Conservation (phyloP, 345 rosid species). For the Schrenkiella parvula region DNA sequence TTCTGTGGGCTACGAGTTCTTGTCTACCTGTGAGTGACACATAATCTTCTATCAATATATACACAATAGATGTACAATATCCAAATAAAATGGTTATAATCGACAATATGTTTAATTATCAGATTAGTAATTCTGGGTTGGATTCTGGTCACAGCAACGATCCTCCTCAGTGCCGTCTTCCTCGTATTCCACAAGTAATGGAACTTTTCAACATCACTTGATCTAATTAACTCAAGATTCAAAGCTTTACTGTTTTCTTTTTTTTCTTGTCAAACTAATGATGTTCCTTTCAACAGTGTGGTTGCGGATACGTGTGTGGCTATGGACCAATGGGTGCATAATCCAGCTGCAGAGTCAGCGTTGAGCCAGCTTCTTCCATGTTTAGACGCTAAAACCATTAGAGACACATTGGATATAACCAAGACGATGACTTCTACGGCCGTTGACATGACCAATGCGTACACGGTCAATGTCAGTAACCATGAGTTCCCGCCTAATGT, state of each 20-base stretch:
- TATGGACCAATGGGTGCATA: slow-evolving; percentile 75
- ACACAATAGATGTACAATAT: no score
- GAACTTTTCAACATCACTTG: slow-evolving; percentile 3
- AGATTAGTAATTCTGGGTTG: slow-evolving; percentile 52
- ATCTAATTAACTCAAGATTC: background rate
- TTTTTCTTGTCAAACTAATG: background rate
- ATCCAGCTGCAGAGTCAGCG: slow-evolving; percentile 67
- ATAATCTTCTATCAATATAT: no score
- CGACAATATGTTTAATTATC: background rate
- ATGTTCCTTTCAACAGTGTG: slow-evolving; percentile 31
- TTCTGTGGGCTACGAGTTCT: slow-evolving; percentile 40
- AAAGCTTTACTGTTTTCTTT: background rate
- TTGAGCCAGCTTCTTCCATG: slow-evolving; percentile 67
- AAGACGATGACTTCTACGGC: slow-evolving; percentile 42
- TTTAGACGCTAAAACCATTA: slow-evolving; percentile 48
- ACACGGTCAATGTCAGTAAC: slow-evolving; percentile 50
- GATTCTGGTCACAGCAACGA: slow-evolving; percentile 47
- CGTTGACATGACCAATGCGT: slow-evolving; percentile 39
- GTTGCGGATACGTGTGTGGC: slow-evolving; percentile 70
- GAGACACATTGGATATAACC: slow-evolving; percentile 42
- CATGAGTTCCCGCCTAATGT: slow-evolving; percentile 37
- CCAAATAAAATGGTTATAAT: background rate
- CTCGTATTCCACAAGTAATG: slow-evolving; percentile 55
- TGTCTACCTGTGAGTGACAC: slow-evolving; percentile 49
- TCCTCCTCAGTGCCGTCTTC: slow-evolving; percentile 45